A percentile compares a stretch with the other conserved stretches of the same genome.
phyloP scores from a whole-genome alignment of 108 stramenopile species.

The Nitzschia inconspicua region DNA sequence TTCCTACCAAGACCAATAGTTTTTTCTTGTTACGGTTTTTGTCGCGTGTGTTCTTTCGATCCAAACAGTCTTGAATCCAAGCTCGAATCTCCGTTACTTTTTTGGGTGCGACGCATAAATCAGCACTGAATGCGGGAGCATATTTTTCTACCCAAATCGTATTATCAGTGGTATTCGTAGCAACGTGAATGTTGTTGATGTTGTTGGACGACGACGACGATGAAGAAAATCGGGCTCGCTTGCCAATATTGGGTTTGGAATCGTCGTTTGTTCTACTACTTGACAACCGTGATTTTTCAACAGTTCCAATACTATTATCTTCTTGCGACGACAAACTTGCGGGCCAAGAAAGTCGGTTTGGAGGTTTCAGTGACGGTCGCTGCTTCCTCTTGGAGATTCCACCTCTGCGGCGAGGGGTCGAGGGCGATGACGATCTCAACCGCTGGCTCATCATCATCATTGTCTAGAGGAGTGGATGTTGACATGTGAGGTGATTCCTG shows the following conservation, averaged over 20 bases:
- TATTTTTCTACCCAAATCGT: slow-evolving; percentile 67
- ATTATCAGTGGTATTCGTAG: background rate
- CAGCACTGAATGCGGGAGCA: slow-evolving; percentile 37
- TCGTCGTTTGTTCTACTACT: background rate
- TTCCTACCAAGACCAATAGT: slow-evolving; percentile 72
- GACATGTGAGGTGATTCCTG: too few species aligned
- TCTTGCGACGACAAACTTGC: background rate
- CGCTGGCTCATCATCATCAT: too few species aligned
- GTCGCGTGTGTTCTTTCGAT: slow-evolving; percentile 3
- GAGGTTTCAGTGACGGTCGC: too few species aligned
- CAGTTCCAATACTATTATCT: background rate
- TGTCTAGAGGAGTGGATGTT: too few species aligned
- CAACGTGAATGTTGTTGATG: too few species aligned
- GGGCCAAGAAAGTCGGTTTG: slow-evolving; percentile 33
- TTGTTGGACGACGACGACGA: background rate
- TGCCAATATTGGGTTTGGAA: slow-evolving; percentile 1
- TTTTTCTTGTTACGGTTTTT: slow-evolving; percentile 17
- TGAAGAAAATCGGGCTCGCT: slow-evolving; percentile 14
- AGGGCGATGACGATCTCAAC: too few species aligned
- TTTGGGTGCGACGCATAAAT: slow-evolving; percentile 82
- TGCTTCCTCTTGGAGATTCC: too few species aligned
- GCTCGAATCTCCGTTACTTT: slow-evolving; percentile 63
- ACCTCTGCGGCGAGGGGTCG: too few species aligned
- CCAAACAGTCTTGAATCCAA: slow-evolving; percentile 37
- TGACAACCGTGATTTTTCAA: background rate